These are phyloP conservation scores for Pestalotiopsis sp. DNA, from an alignment of 2,329 filamentous ascomycete genomes.

Conservation along the genomic window DNA sequence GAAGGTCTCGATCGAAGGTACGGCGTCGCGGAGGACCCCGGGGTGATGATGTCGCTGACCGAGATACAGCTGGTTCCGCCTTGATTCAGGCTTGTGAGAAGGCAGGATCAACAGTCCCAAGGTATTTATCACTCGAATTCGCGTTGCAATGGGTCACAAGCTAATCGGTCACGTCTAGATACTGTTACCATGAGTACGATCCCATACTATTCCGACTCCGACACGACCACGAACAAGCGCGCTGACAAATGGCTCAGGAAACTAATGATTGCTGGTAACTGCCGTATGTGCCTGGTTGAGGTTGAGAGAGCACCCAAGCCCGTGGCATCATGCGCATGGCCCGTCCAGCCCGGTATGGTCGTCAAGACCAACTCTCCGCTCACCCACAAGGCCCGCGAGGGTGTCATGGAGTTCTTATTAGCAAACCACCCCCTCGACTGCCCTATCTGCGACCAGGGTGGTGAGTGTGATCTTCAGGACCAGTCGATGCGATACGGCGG, in stretches of 20 bases:
- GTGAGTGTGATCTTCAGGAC: conserved; percentile 98
- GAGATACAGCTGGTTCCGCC: conserved; percentile 79
- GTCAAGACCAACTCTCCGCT: conserved; percentile 98
- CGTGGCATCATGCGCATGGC: conserved; percentile 98
- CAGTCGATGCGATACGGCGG: conserved; percentile 99
- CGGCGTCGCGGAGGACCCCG: conserved; percentile 21
- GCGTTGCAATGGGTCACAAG: conserved; percentile 14
- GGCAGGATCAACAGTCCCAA: conserved; percentile 86
- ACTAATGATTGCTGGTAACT: conserved; percentile 98
- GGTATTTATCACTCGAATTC: conserved; percentile 50
- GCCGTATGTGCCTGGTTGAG: conserved; percentile 99
- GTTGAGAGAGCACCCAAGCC: conserved; percentile 96
- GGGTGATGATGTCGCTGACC: conserved; percentile 35
- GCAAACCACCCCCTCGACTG: conserved; percentile 97
- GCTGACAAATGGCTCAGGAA: conserved; percentile 67
- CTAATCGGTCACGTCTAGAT: conserved; percentile 59
- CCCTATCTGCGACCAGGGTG: conserved; percentile 97
- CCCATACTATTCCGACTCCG: conserved; percentile 24
- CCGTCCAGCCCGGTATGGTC: conserved; percentile 97
- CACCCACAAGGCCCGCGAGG: conserved; percentile 96
- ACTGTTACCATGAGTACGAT: conserved; percentile 96
- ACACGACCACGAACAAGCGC: conserved; percentile 15
- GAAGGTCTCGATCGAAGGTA: conserved; percentile 98
- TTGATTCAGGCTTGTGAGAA: conserved; percentile 99
- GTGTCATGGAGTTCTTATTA: conserved; percentile 97